Base-by-base conservation (phyloP, 345 rosid species). In the Gossypium sturtianum region DNA sequence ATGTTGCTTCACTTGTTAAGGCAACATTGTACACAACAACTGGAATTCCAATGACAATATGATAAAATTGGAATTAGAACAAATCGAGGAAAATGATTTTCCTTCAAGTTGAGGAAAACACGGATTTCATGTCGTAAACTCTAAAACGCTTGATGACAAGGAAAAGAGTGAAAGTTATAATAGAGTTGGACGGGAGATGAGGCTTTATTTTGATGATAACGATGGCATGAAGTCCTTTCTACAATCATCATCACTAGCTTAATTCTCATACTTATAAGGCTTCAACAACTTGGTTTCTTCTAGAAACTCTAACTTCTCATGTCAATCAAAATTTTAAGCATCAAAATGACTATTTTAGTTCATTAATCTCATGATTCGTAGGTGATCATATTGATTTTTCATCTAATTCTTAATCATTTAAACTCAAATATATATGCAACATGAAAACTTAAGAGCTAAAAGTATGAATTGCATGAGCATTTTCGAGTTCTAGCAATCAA, bases 1-100 rank as follows among this genome's bases (percentile, higher is more conserved):
- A 91, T 74, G 98, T 94, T 53, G 86, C 87, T 12, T 87, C 94
- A 9, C 72, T 92, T 49, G 93, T 93, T 22, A 94, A 85, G 85
- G 93, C 96, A 1, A 29, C 4, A 53, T 84, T 94, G 19, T 92
- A 91, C 75, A 51, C 93, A 7, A 86, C 95, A 72, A 87, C 86
- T 25, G 97, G 94, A 61, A 66, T 89, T 69, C 97, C 94, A 25
- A 86, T 91, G 93, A 83, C 87, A 1, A 80, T 87, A 9, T 94
- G 17, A 86, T 88, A 79, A 93, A 92, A 71, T 83, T 88, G 41
- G 94, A 90, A 85, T 87, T 92, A 90, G 82, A 78, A 73, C 89
- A 84, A 57, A 43, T 80, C 19, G 83, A 63, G 34, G 34, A 57
- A 4, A 75, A 44, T 2, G 57, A 62, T 25, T 38, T 12, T 11